phyloP scores from a whole-genome alignment of 192 early-diverging fungal species.

The Dispira parvispora region DNA sequence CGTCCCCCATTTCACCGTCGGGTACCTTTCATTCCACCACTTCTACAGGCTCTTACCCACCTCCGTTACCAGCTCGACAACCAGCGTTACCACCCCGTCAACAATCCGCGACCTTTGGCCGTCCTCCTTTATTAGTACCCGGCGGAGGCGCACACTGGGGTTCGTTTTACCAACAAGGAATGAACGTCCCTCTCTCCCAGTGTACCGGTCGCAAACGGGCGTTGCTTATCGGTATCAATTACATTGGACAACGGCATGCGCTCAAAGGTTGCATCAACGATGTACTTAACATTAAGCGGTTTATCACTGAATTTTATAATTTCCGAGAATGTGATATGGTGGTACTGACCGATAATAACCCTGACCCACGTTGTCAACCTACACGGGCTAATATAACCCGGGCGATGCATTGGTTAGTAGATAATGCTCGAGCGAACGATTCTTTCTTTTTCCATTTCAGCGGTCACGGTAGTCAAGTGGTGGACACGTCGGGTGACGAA shows the following conservation, averaged over 20 bases:
- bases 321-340: constrained; percentile 54
- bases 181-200: constrained; percentile 26
- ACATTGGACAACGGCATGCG: constrained; percentile 40
- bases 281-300: constrained; percentile 57
- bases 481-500: constrained; percentile 49
- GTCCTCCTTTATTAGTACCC: not conserved
- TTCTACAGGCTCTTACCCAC: not conserved
- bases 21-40: not conserved
- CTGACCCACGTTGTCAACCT: constrained; percentile 43
- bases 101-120: not conserved
- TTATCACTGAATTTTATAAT: constrained; percentile 42
- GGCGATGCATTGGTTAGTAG: constrained; percentile 63
- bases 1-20: not conserved
- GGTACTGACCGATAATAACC: constrained; percentile 53
- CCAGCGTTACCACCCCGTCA: not conserved
- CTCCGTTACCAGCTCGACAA: not conserved
- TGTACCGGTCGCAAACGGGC: constrained; percentile 55
- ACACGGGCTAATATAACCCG: constrained; percentile 56
- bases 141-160: not conserved
- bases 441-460: constrained; percentile 74
- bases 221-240: constrained; percentile 88
- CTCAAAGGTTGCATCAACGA: constrained; percentile 65
- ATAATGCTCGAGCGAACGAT: constrained; percentile 55
- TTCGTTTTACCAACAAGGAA: constrained; percentile 24
- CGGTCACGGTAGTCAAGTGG: constrained; percentile 52